Percentiles rank a stretch among this genome's conserved stretches.
These are phyloP conservation scores for Ramaria sp. DNA, from an alignment of 768 basidiomycete genomes.

Conservation along the genomic window DNA sequence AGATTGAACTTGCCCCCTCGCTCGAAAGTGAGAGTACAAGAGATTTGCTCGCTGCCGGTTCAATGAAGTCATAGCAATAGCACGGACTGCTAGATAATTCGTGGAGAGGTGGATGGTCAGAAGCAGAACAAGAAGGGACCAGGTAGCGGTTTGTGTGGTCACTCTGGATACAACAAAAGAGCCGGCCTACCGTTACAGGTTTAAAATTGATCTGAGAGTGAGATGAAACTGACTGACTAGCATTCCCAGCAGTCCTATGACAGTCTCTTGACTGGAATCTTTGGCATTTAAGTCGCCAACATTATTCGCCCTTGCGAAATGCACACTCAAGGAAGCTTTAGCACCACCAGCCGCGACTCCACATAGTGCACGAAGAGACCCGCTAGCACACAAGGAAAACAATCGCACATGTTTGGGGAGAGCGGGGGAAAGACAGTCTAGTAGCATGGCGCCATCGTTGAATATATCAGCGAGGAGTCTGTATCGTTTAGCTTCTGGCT, in stretches of 20 bases:
- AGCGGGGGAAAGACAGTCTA: slow-evolving; percentile 50
- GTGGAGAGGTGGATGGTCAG: slow-evolving; percentile 42
- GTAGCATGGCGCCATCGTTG: slow-evolving; percentile 48
- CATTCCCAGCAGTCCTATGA: slow-evolving; percentile 56
- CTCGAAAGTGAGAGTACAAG: slow-evolving; percentile 36
- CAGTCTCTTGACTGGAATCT: slow-evolving; percentile 61
- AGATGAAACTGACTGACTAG: slow-evolving; percentile 32
- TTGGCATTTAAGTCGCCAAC: slow-evolving; percentile 65
- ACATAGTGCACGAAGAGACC: slow-evolving; percentile 47
- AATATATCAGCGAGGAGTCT: slow-evolving; percentile 56
- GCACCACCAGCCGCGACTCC: slow-evolving; percentile 57
- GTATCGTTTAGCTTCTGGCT: slow-evolving; percentile 61
- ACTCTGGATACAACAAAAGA: slow-evolving; percentile 48
- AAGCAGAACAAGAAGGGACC: slow-evolving; percentile 37
- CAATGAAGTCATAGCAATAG: slow-evolving; percentile 42
- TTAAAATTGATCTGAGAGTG: background rate
- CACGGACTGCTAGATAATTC: slow-evolving; percentile 52
- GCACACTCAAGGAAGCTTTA: slow-evolving; percentile 56
- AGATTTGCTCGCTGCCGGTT: slow-evolving; percentile 49
- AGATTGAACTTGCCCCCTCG: slow-evolving; percentile 14
- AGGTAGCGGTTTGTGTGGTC: slow-evolving; percentile 36
- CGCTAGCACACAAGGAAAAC: slow-evolving; percentile 44
- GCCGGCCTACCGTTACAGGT: slow-evolving; percentile 33
- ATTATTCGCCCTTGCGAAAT: slow-evolving; percentile 53
- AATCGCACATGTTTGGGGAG: slow-evolving; percentile 33